Percentiles rank a stretch among this genome's conserved stretches.
Evolutionary conservation across 495 filamentous ascomycete species (phyloP).

Genomic region (Pseudotulostoma volvatum): DNA sequence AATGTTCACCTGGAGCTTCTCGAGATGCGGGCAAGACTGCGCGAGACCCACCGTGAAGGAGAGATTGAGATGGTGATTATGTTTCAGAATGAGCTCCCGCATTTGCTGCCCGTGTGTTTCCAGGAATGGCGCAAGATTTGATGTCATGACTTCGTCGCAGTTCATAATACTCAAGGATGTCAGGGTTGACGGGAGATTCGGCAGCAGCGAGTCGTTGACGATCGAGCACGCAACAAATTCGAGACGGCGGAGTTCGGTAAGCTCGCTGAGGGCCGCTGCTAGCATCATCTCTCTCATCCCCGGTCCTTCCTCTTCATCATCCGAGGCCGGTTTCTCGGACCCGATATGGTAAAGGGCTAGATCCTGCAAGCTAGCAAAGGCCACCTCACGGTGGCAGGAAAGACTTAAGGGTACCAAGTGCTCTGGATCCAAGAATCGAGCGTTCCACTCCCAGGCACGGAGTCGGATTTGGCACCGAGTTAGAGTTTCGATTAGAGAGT

Average conservation of each 20-base stretch:
- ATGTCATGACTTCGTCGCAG: conserved; percentile 49
- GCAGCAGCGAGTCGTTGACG: conserved; percentile 42
- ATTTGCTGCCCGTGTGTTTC: conserved; percentile 43
- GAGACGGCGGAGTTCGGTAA: conserved; percentile 45
- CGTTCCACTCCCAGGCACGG: conserved; percentile 64
- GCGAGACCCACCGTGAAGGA: conserved; percentile 48
- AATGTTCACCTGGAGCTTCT: conserved; percentile 54
- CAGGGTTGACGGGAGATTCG: conserved; percentile 44
- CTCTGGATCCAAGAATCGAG: conserved; percentile 38
- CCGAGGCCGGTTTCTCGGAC: conserved; percentile 13
- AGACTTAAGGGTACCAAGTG: conserved; percentile 34
- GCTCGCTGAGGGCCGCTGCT: conserved; percentile 36
- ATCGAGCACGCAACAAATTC: conserved; percentile 51
- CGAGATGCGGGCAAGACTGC: conserved; percentile 46
- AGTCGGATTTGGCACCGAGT: conserved; percentile 31
- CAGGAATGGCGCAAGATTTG: conserved; percentile 43
- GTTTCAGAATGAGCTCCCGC: conserved; percentile 46
- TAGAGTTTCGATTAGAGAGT: conserved; percentile 40
- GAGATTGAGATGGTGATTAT: conserved; percentile 62
- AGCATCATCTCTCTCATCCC: conserved; percentile 31
- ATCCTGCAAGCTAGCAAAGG: conserved; percentile 43
- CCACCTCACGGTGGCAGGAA: conserved; percentile 34
- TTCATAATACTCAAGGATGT: conserved; percentile 53
- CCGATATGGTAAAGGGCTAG: conserved; percentile 51
- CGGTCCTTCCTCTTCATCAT: conserved; percentile 5